Evolutionary conservation across 2,329 filamentous ascomycete genomes (phyloP), one percentile per base, ranked within the genome.

Genomic region (Fusarium burgessii): DNA sequence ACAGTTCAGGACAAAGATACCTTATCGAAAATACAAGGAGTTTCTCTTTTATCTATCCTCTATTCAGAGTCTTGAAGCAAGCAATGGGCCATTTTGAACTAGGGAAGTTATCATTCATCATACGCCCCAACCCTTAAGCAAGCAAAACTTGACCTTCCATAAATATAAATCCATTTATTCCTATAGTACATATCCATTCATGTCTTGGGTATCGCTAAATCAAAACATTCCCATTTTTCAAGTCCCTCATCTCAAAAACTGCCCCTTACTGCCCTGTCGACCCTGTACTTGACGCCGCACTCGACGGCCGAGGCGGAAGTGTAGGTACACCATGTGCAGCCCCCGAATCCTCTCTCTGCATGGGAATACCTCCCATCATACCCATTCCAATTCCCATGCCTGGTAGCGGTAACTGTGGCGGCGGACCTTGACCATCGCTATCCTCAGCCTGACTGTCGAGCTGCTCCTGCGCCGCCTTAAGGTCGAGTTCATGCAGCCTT

Each of bases 401-500:
- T 3, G 67, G 65, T 43, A 75, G 60, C 6, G 72, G 72, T 8
- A 72, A 25, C 62, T 77, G 68, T 20, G 72, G 57, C 17, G 72
- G 62, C 76, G 62, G 70, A 7, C 70, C 70, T 20, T 72, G 70
- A 45, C 79, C 73, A 43, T 83, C 74, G 62, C 80, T 74, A 59
- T 84, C 77, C 41, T 79, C 77, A 6, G 74, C 78, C 51, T 77
- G 77, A 35, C 77, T 77, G 29, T 79, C 77, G 38, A 82, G 71
- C 69, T 82, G 80, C 70, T 81, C 77, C 68, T 85, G 75, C 17
- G 80, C 82, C 6, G 82, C 80, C 77, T 84, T 83, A 27, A 81
- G 77, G 76, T 88, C 85, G 49, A 87, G 73, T 70, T 88, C 86
- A 47, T 79, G 81, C 55, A 88, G 76, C 40, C 89, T 81, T 72